Base-by-base conservation (phyloP, 768 basidiomycete genomes). In the Astraeus odoratus region DNA sequence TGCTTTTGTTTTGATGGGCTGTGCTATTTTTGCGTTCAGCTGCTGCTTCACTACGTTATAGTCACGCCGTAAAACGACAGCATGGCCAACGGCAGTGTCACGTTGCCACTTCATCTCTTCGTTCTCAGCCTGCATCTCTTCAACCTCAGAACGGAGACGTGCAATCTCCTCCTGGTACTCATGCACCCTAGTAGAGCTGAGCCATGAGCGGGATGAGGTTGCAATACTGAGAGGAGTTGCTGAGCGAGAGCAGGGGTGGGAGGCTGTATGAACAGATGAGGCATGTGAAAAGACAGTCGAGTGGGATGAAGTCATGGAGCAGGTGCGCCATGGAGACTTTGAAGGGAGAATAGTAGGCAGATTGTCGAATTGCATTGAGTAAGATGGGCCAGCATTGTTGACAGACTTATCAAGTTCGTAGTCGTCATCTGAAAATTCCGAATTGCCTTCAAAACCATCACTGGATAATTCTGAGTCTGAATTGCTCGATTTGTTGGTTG, bases 201-300 rank as follows among this genome's bases (percentile, higher is more conserved):
- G 38, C 12, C 24, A 16, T 39, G 36, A 37, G 20, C 12, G 10
- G 31, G 31, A 33, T 33, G 31, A 33, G 13, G 36, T 19, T 16
- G 36, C 36, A 37, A 6, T 19, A 37, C 36, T 37, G 18, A 37
- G 16, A 22, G 36, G 36, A 18, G 20, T 37, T 19, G 4, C 36
- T 37, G 36, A 33, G 31, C 31, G n/a, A n/a, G n/a, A n/a, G n/a
- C n/a, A 15, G 31, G 31, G 18, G 18, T 15, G 5, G 12, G 31
- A 33, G 18, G 12, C 31, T 33, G 31, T 15, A 33, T 10, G 10
- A 16, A 33, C 18, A 33, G 31, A 33, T 16, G 7, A 13, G 18
- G 31, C 12, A 38, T 42, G 55, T 35, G 48, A 44, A 5, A 37
- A 19, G 4, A 16, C 10, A 15, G 31, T 33, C 13, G 31, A 16